These are phyloP conservation scores for Thalassiosira pacifica DNA, from an alignment of 352 stramenopile genomes.

Conservation along the genomic window DNA sequence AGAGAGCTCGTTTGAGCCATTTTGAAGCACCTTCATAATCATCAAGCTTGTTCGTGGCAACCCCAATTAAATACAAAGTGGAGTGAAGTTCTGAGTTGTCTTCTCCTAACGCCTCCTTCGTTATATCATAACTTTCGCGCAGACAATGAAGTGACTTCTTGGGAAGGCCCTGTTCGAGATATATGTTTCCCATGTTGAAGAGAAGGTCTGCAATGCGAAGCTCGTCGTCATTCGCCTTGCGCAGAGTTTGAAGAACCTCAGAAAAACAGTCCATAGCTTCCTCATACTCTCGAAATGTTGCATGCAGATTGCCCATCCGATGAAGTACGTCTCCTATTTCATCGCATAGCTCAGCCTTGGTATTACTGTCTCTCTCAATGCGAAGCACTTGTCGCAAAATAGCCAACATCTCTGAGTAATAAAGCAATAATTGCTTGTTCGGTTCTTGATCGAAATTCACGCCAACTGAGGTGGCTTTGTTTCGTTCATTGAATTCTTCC, in stretches of 20 bases:
- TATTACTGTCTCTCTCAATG: conserved; percentile 56
- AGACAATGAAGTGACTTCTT: conserved; percentile 66
- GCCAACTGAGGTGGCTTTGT: background rate
- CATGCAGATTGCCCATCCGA: conserved; percentile 72
- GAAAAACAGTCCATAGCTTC: conserved; percentile 68
- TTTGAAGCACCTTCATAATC: conserved; percentile 64
- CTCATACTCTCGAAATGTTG: conserved; percentile 65
- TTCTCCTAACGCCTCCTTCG: conserved; percentile 63
- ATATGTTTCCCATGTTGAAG: conserved; percentile 80
- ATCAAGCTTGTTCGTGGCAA: conserved; percentile 58
- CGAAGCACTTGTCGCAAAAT: conserved; percentile 64
- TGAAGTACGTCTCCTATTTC: conserved; percentile 76
- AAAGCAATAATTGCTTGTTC: conserved; percentile 57
- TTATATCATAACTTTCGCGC: conserved; percentile 73
- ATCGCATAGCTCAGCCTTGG: conserved; percentile 58
- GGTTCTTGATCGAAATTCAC: conserved; percentile 44
- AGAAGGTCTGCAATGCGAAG: conserved; percentile 76
- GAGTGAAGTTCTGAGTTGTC: conserved; percentile 69
- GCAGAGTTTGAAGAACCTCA: conserved; percentile 67
- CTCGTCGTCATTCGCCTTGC: conserved; percentile 61
- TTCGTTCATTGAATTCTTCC: conserved; percentile 66
- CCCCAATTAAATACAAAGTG: conserved; percentile 74
- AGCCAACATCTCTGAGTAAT: conserved; percentile 72
- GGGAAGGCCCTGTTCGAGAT: conserved; percentile 61
- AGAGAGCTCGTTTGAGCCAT: conserved; percentile 64